Evolutionary conservation across 2,329 filamentous ascomycete genomes (phyloP).

Genomic region (Verticillium tricorpus): DNA sequence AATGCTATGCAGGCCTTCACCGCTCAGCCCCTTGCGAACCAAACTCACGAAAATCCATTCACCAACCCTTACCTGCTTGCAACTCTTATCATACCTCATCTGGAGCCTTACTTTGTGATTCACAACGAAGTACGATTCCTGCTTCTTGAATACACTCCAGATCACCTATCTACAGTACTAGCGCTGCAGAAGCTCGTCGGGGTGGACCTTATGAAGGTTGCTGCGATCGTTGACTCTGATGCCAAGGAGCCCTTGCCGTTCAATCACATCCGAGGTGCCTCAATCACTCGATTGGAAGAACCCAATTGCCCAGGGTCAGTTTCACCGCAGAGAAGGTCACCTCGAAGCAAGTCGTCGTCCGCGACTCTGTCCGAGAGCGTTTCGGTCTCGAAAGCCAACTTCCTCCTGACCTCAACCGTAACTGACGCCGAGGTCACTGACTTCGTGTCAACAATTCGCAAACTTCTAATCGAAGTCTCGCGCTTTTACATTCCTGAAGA

Average conservation of each 20-base stretch:
- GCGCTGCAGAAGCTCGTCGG: conserved; percentile 56
- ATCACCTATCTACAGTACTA: conserved; percentile 51
- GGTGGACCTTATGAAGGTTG: conserved; percentile 51
- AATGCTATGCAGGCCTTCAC: conserved; percentile 57
- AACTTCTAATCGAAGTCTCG: conserved; percentile 40
- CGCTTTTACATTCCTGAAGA: conserved; percentile 41
- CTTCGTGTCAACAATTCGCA: conserved; percentile 50
- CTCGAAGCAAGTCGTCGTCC: not conserved
- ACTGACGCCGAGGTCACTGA: conserved; percentile 47
- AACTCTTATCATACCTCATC: conserved; percentile 53
- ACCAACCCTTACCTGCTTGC: conserved; percentile 50
- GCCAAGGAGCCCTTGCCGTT: conserved; percentile 31
- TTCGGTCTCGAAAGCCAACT: conserved; percentile 48
- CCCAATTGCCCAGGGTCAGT: conserved; percentile 3
- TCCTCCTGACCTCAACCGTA: conserved; percentile 51
- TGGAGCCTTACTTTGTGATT: conserved; percentile 54
- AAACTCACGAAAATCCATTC: conserved; percentile 50
- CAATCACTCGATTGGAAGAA: conserved; percentile 17
- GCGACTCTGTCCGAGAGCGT: conserved; percentile 13
- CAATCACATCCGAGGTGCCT: conserved; percentile 31
- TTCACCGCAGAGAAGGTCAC: conserved; percentile 4
- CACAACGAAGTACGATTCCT: conserved; percentile 51
- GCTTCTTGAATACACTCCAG: conserved; percentile 53
- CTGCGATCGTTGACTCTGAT: conserved; percentile 47
- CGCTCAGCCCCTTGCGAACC: conserved; percentile 43